phyloP scores from a whole-genome alignment of 2,329 filamentous ascomycete genomes.

The Trichoderma simmonsii region DNA sequence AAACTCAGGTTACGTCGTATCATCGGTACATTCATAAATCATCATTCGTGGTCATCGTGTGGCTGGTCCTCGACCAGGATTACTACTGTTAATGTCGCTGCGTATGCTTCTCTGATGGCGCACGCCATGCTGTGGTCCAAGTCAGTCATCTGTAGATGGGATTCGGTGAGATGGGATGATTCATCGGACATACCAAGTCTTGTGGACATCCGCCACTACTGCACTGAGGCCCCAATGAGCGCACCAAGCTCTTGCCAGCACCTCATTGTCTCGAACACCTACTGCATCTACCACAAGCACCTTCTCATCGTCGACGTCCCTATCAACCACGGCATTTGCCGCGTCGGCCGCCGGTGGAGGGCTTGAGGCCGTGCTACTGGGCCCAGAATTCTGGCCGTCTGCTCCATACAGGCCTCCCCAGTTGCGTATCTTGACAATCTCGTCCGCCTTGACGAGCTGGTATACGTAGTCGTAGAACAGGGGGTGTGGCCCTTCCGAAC shows the following conservation, averaged over 20 bases:
- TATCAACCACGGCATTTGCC: constrained; percentile 19
- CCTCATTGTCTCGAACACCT: constrained; percentile 71
- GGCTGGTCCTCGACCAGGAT: constrained; percentile 59
- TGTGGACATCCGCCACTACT: constrained; percentile 64
- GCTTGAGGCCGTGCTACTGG: constrained; percentile 35
- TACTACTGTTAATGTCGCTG: constrained; percentile 68
- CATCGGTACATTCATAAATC: constrained; percentile 22
- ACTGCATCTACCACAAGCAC: constrained; percentile 71
- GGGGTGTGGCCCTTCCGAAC: constrained; percentile 61
- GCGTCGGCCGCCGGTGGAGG: constrained; percentile 26
- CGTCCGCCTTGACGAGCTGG: constrained; percentile 57
- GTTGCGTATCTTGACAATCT: constrained; percentile 62
- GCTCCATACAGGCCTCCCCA: constrained; percentile 54
- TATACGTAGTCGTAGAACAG: constrained; percentile 71
- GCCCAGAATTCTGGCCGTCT: constrained; percentile 22
- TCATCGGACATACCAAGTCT: constrained; percentile 57
- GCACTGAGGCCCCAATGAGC: constrained; percentile 71
- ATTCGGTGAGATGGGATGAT: neutral
- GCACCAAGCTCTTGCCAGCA: constrained; percentile 74
- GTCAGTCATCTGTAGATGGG: constrained; percentile 17
- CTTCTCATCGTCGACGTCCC: constrained; percentile 54
- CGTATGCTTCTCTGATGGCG: constrained; percentile 72
- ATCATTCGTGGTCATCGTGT: constrained; percentile 42
- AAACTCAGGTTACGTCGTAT: constrained; percentile 12
- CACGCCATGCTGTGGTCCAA: constrained; percentile 58